Percentiles rank a stretch among this genome's conserved stretches.
These are phyloP conservation scores for Eucalyptus cladocalyx DNA, from an alignment of 345 rosid species.

Conservation along the genomic window DNA sequence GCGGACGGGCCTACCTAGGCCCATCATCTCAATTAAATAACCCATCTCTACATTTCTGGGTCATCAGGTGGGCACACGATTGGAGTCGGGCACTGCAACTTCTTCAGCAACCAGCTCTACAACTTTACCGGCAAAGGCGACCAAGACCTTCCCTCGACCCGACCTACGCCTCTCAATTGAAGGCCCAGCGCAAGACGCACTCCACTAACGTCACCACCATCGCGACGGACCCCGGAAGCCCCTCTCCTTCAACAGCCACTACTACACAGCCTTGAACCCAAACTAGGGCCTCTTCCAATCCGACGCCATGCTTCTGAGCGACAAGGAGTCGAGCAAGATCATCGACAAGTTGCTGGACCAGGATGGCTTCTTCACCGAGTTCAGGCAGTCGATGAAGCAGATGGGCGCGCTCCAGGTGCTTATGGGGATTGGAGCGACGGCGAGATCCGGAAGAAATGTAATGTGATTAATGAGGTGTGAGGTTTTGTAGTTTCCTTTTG, in stretches of 20 bases:
- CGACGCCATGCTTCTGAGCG: constrained; percentile 17
- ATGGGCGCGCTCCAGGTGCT: constrained; percentile 7
- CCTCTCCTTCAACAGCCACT: constrained; percentile 3
- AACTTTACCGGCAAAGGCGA: constrained; percentile 26
- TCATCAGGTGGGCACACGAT: constrained; percentile 15
- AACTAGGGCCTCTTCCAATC: constrained; percentile 9
- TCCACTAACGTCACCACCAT: background rate
- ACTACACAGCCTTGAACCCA: constrained; percentile 4
- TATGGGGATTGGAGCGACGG: constrained; percentile 16
- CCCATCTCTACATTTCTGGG: background rate
- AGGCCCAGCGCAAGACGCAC: background rate
- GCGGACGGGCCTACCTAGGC: too few species aligned
- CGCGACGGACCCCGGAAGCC: background rate
- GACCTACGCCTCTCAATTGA: constrained; percentile 8
- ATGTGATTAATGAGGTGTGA: background rate
- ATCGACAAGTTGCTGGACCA: background rate
- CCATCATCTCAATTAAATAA: too few species aligned
- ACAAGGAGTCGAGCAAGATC: background rate
- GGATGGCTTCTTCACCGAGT: constrained; percentile 4
- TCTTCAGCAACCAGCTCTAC: constrained; percentile 24
- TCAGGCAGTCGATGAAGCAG: constrained; percentile 14
- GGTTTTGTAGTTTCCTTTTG: background rate
- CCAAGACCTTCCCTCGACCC: constrained; percentile 11
- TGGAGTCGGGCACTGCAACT: constrained; percentile 14
- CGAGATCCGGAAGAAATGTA: constrained; percentile 16